Evolutionary conservation across 345 rosid species (phyloP).

Genomic region (Eucalyptus paniculata): DNA sequence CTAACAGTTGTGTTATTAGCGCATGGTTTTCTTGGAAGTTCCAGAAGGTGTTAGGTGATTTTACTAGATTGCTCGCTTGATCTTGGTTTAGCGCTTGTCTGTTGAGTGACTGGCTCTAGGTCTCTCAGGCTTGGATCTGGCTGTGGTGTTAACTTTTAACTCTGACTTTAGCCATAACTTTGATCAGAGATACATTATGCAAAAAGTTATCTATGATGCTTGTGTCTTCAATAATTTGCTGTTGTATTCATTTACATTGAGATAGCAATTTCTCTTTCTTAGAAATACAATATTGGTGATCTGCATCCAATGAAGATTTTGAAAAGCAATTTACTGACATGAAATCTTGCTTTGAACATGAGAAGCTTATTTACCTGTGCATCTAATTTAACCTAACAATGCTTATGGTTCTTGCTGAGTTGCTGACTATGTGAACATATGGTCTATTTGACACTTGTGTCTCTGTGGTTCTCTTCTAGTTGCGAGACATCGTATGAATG

Average conservation of each 20-base stretch:
- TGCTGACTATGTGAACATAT: background rate
- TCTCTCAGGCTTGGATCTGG: background rate
- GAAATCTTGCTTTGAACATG: background rate
- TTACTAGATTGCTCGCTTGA: background rate
- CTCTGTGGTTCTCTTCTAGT: background rate
- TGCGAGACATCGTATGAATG: background rate
- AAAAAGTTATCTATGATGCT: background rate
- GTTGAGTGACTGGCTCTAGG: background rate
- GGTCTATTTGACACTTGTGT: background rate
- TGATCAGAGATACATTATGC: background rate
- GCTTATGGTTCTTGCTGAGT: background rate
- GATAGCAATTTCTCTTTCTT: background rate
- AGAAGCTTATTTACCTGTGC: background rate
- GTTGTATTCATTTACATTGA: background rate
- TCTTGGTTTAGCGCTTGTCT: background rate
- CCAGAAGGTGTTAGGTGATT: background rate
- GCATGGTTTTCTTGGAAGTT: background rate
- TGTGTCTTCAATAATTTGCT: background rate
- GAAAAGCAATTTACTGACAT: background rate
- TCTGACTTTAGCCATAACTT: background rate
- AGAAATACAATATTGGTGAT: background rate
- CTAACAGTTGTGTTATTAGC: background rate
- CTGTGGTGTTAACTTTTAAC: background rate
- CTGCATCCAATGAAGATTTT: background rate
- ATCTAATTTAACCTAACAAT: background rate